phyloP scores from a whole-genome alignment of 371 early-diverging fungal species.

The Mucor piriformis region DNA sequence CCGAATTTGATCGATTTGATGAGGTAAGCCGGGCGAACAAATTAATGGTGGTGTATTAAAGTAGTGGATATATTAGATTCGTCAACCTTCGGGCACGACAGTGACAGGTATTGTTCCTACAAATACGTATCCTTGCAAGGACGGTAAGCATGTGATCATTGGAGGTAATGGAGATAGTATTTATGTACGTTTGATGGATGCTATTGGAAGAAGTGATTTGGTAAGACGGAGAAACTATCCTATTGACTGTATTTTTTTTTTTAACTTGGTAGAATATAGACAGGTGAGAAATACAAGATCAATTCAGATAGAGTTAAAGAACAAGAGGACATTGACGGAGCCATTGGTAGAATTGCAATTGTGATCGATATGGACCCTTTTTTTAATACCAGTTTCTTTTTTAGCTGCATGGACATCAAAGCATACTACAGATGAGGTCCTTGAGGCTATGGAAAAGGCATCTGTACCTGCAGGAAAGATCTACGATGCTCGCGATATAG shows the following conservation, averaged over 20 bases:
- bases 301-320: slow-evolving; percentile 53
- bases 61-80: slow-evolving; percentile 21
- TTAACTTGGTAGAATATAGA: slow-evolving; percentile 13
- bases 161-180: slow-evolving; percentile 65
- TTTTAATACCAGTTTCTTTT: not conserved
- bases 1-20: slow-evolving; percentile 56
- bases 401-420: slow-evolving; percentile 49
- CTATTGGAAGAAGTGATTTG: slow-evolving; percentile 53
- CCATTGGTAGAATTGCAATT: slow-evolving; percentile 36
- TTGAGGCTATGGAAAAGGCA: slow-evolving; percentile 41
- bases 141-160: slow-evolving; percentile 58
- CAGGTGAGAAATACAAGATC: slow-evolving; percentile 47
- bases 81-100: slow-evolving; percentile 60
- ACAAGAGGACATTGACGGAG: slow-evolving; percentile 49
- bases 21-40: slow-evolving; percentile 22
- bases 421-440: slow-evolving; percentile 43
- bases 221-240: slow-evolving; percentile 20
- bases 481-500: slow-evolving; percentile 57
- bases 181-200: slow-evolving; percentile 56
- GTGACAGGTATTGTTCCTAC: slow-evolving; percentile 64
- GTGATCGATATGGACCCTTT: not conserved
- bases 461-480: slow-evolving; percentile 61
- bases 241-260: not conserved
- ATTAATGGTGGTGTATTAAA: not conserved
- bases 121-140: slow-evolving; percentile 57